Conservation (phyloP, 2,329 filamentous ascomycete species). For the Graphium sp. region DNA sequence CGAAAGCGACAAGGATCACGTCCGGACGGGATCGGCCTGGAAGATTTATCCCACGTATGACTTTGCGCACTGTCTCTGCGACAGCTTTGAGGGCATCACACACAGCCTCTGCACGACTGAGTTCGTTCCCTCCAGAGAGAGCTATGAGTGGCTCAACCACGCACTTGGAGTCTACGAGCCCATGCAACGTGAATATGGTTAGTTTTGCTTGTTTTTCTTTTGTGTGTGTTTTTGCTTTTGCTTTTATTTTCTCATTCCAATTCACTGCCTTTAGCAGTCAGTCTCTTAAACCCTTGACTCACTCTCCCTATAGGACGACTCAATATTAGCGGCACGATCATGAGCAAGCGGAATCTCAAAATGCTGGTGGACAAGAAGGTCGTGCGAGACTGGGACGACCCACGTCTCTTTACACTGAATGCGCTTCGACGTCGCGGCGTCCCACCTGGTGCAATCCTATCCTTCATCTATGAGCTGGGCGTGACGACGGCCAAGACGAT, state of each 20-base stretch:
- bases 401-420: constrained; percentile 74
- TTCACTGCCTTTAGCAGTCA: neutral
- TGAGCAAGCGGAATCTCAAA: constrained; percentile 73
- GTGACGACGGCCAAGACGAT: constrained; percentile 69
- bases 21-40: constrained; percentile 70
- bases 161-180: constrained; percentile 70
- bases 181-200: constrained; percentile 75
- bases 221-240: constrained; percentile 23
- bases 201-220: constrained; percentile 3
- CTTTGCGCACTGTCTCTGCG: constrained; percentile 78
- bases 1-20: constrained; percentile 51
- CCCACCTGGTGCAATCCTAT: constrained; percentile 73
- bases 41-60: constrained; percentile 93
- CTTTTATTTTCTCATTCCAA: neutral
- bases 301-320: constrained; percentile 13
- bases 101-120: constrained; percentile 90
- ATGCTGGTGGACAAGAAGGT: constrained; percentile 62
- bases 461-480: constrained; percentile 81
- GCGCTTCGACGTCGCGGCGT: constrained; percentile 71
- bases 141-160: constrained; percentile 83
- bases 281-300: neutral
- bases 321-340: constrained; percentile 68
- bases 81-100: constrained; percentile 83
- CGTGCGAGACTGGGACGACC: constrained; percentile 83
- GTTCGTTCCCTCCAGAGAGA: constrained; percentile 68